Evolutionary conservation across 768 basidiomycete species (phyloP).

Genomic region (Termitomyces sp.): DNA sequence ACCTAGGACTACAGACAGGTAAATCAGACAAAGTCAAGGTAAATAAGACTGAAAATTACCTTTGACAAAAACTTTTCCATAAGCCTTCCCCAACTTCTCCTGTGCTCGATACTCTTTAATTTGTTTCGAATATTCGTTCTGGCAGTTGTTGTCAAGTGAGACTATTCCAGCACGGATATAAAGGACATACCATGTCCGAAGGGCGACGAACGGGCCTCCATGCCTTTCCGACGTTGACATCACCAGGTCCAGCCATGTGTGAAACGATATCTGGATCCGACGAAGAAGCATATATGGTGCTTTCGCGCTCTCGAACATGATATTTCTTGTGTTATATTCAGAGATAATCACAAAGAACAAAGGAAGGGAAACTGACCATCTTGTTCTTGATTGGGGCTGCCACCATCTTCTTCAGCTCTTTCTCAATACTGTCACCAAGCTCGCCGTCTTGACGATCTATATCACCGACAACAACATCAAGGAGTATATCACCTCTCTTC

Average conservation of each 20-base stretch:
- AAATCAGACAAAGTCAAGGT: background rate
- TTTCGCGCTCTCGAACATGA: conserved; percentile 72
- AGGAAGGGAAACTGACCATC: conserved; percentile 32
- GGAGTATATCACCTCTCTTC: conserved; percentile 32
- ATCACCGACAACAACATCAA: conserved; percentile 33
- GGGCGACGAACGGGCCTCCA: conserved; percentile 88
- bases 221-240: conserved; percentile 76
- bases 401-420: conserved; percentile 65
- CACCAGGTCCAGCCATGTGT: conserved; percentile 73
- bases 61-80: conserved; percentile 94
- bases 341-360: conserved; percentile 5
- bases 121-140: conserved; percentile 95
- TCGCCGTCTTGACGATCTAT: conserved; percentile 41
- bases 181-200: conserved; percentile 80
- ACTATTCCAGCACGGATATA: conserved; percentile 6
- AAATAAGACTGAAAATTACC: conserved; percentile 41
- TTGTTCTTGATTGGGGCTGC: conserved; percentile 38
- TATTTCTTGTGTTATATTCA: conserved; percentile 56
- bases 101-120: conserved; percentile 77
- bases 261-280: conserved; percentile 69
- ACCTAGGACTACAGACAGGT: conserved; percentile 59
- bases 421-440: conserved; percentile 68
- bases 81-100: conserved; percentile 74
- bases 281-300: conserved; percentile 78
- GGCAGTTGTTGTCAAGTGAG: background rate